A percentile compares a stretch with the other conserved stretches of the same genome.
These are phyloP conservation scores for Microstegium vimineum DNA, from an alignment of 176 grass and related monocot species.

Conservation along the genomic window DNA sequence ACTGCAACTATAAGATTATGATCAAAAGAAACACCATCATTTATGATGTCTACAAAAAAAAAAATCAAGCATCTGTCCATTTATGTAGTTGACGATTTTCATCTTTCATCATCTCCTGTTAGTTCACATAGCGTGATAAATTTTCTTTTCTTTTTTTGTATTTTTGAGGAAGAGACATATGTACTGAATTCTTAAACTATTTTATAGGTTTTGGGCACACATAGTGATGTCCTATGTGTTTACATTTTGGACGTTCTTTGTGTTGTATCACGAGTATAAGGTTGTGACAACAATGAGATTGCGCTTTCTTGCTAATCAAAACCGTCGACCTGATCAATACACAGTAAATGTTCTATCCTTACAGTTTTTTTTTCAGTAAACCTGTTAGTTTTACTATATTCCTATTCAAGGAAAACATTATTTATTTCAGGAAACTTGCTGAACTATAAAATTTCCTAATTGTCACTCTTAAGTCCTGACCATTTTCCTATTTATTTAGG, in stretches of 20 bases:
- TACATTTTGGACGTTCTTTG: constrained; percentile 64
- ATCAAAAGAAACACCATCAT: background rate
- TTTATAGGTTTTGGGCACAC: constrained; percentile 77
- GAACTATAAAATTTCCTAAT: background rate
- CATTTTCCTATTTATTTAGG: constrained; percentile 37
- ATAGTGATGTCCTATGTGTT: constrained; percentile 57
- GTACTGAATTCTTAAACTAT: constrained; percentile 8
- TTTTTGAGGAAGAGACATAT: background rate
- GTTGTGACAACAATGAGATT: constrained; percentile 74
- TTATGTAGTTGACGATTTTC: background rate
- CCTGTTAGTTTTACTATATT: background rate
- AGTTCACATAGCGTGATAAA: constrained; percentile 2
- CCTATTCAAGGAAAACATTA: background rate
- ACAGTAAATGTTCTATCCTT: constrained; percentile 50
- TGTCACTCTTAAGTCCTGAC: background rate
- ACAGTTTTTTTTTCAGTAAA: background rate
- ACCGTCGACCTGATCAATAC: constrained; percentile 72
- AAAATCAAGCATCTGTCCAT: background rate
- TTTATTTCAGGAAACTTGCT: background rate
- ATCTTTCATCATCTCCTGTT: background rate
- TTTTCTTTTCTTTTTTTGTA: background rate
- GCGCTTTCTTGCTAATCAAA: constrained; percentile 79
- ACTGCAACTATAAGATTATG: background rate
- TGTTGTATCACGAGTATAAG: constrained; percentile 81
- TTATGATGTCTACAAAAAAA: background rate